phyloP scores from a whole-genome alignment of 2,329 filamentous ascomycete species.

The Colletotrichum scovillei region DNA sequence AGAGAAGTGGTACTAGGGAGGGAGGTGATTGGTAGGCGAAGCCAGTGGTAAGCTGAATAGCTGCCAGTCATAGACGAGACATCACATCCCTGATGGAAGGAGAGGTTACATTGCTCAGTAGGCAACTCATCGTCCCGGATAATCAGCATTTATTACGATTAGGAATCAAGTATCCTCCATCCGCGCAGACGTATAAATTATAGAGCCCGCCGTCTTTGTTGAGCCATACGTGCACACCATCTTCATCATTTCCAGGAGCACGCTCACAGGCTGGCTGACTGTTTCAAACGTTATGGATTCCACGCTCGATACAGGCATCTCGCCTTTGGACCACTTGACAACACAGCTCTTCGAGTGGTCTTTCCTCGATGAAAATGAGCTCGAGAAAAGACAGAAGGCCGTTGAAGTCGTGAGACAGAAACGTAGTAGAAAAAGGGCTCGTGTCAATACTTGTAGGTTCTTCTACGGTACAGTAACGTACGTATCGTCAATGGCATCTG shows the following conservation, averaged over 20 bases:
- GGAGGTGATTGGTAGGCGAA: too few species aligned
- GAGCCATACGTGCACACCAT: neutral
- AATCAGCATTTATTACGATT: neutral
- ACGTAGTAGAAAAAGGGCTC: neutral
- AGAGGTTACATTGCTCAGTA: neutral
- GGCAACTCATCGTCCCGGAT: neutral
- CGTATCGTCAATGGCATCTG: neutral
- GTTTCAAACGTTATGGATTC: neutral
- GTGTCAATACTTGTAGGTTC: neutral
- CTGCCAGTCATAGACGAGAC: neutral
- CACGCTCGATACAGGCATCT: neutral
- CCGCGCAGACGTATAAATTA: neutral
- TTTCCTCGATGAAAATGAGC: neutral
- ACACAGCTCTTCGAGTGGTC: neutral
- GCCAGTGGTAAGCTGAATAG: too few species aligned
- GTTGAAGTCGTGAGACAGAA: neutral
- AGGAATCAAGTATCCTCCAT: neutral
- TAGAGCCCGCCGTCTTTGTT: neutral
- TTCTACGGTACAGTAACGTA: neutral
- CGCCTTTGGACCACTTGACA: neutral
- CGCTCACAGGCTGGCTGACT: neutral
- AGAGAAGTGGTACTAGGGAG: too few species aligned
- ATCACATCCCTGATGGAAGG: neutral
- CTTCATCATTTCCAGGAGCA: neutral
- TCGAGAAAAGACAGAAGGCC: neutral